Percentiles rank a stretch among this genome's conserved stretches.
Conservation (phyloP, 1,284 basidiomycete genomes). For the Naganishia sp. region DNA sequence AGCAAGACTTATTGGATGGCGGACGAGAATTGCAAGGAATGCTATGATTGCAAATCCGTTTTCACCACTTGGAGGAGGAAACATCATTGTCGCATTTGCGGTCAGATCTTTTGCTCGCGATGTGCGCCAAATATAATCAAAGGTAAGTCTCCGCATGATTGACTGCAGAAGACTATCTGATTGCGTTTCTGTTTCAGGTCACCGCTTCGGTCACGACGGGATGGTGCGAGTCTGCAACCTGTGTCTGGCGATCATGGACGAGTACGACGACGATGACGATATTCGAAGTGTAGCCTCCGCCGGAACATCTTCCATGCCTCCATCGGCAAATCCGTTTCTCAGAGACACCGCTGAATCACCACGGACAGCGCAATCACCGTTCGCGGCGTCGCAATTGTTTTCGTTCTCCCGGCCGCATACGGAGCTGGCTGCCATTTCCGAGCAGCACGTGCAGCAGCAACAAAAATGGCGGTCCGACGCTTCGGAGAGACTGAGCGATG, state of each 20-base stretch:
- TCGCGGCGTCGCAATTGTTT: conserved; percentile 82
- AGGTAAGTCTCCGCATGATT: conserved; percentile 47
- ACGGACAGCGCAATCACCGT: conserved; percentile 65
- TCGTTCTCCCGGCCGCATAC: conserved; percentile 45
- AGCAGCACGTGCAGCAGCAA: conserved; percentile 39
- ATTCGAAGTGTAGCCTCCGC: conserved; percentile 72
- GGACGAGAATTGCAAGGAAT: conserved; percentile 92
- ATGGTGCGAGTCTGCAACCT: conserved; percentile 92
- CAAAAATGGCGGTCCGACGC: neutral
- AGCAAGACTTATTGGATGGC: conserved; percentile 90
- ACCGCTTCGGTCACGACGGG: conserved; percentile 88
- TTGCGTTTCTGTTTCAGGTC: conserved; percentile 47
- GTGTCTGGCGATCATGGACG: conserved; percentile 85
- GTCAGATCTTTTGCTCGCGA: conserved; percentile 85
- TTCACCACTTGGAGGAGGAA: conserved; percentile 91
- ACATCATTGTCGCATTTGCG: conserved; percentile 92
- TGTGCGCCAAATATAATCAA: conserved; percentile 98
- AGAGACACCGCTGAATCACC: conserved; percentile 13
- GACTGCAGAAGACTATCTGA: too few species aligned
- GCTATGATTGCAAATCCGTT: conserved; percentile 76
- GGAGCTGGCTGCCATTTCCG: conserved; percentile 47
- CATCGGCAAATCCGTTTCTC: conserved; percentile 25
- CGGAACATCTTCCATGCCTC: conserved; percentile 47
- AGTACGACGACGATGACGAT: conserved; percentile 70
- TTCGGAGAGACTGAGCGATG: conserved; percentile 15